These are phyloP conservation scores for Fusarium fujikuroi DNA, from an alignment of 2,329 filamentous ascomycete species.

Conservation along the genomic window DNA sequence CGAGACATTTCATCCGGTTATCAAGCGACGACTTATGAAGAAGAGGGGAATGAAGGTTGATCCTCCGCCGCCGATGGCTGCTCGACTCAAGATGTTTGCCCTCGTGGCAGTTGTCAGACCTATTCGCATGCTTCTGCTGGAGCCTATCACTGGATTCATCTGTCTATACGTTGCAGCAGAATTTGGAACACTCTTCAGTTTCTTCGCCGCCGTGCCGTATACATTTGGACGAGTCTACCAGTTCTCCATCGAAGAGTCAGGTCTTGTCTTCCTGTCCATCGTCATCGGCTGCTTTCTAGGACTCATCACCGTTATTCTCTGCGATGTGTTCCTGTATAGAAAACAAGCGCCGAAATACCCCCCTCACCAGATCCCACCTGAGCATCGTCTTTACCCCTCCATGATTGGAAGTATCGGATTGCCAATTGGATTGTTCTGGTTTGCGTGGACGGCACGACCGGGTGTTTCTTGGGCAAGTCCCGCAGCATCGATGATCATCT, in stretches of 20 bases:
- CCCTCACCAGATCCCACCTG: slow-evolving; percentile 57
- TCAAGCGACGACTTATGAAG: slow-evolving; percentile 53
- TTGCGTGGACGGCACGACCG: slow-evolving; percentile 64
- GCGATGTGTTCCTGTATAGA: slow-evolving; percentile 56
- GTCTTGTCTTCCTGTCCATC: slow-evolving; percentile 58
- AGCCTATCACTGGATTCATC: slow-evolving; percentile 70
- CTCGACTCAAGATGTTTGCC: slow-evolving; percentile 50
- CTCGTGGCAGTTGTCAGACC: slow-evolving; percentile 60
- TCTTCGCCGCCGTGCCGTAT: slow-evolving; percentile 63
- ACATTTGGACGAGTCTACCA: slow-evolving; percentile 58
- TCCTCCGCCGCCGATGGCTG: slow-evolving; percentile 34
- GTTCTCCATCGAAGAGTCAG: slow-evolving; percentile 56
- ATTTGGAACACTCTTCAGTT: slow-evolving; percentile 63
- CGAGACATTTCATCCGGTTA: slow-evolving; percentile 68
- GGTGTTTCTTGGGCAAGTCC: slow-evolving; percentile 62
- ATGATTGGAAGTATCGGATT: slow-evolving; percentile 67
- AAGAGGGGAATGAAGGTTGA: slow-evolving; percentile 48
- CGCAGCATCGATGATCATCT: slow-evolving; percentile 62
- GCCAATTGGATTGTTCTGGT: slow-evolving; percentile 68
- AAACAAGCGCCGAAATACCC: slow-evolving; percentile 48
- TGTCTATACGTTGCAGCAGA: slow-evolving; percentile 62
- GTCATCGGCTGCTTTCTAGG: slow-evolving; percentile 59
- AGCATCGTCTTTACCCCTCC: slow-evolving; percentile 67
- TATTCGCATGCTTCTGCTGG: slow-evolving; percentile 67
- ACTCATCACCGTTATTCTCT: slow-evolving; percentile 53